These are phyloP conservation scores for Acer negundo DNA, from an alignment of 345 rosid species.

Conservation along the genomic window DNA sequence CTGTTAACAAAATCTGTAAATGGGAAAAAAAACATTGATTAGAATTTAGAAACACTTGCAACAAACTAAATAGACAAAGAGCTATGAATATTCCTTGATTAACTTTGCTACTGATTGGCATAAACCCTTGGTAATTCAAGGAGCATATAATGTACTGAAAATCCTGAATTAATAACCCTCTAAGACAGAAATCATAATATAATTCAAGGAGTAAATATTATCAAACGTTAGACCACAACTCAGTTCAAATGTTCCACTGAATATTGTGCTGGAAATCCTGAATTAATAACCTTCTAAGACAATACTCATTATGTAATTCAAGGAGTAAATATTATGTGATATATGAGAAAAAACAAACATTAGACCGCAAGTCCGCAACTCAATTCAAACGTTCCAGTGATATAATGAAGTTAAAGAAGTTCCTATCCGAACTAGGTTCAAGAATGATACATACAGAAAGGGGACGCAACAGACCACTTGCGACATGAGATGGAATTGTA, in stretches of 20 bases:
- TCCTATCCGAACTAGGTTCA: not conserved
- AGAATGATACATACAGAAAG: slow-evolving; percentile 65
- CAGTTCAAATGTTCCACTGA: not conserved
- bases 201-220: not conserved
- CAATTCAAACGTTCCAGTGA: not conserved
- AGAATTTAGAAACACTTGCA: not conserved
- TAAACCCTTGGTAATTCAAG: not conserved
- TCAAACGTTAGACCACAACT: not conserved
- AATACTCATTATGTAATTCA: not conserved
- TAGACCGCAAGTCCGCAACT: not conserved
- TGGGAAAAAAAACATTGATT: not conserved
- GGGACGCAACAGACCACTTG: slow-evolving; percentile 69
- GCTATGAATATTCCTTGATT: not conserved
- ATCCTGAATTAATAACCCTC: not conserved
- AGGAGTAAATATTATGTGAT: not conserved
- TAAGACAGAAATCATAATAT: not conserved
- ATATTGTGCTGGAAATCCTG: not conserved
- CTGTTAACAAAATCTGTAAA: slow-evolving; percentile 36
- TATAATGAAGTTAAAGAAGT: not conserved
- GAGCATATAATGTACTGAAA: not conserved
- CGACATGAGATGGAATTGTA: slow-evolving; percentile 87
- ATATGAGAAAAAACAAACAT: not conserved
- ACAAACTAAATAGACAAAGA: not conserved
- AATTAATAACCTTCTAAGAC: not conserved
- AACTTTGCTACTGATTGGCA: not conserved